These are phyloP conservation scores for Mariannaea elegans DNA, from an alignment of 2,329 filamentous ascomycete genomes.

Conservation along the genomic window DNA sequence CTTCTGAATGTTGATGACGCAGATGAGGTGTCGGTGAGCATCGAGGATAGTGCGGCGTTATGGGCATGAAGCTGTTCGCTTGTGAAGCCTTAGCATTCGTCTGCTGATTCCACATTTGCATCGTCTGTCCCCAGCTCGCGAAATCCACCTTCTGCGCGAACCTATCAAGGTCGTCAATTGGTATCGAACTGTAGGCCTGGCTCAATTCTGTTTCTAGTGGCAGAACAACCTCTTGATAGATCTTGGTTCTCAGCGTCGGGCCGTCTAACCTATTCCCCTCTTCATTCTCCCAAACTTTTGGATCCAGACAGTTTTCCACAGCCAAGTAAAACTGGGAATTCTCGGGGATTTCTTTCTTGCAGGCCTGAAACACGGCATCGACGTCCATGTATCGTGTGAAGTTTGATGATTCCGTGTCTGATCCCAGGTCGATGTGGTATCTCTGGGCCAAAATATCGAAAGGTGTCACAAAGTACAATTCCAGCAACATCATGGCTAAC, in stretches of 20 bases:
- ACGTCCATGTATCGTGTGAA: conserved; percentile 2
- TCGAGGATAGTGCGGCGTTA: neutral
- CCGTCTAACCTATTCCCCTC: neutral
- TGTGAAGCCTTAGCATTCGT: neutral
- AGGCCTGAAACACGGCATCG: conserved; percentile 9
- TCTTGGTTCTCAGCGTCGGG: neutral
- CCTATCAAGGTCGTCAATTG: conserved; percentile 14
- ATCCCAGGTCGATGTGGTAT: neutral
- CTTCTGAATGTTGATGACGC: neutral
- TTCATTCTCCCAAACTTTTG: conserved; percentile 11
- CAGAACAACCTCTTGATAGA: conserved; percentile 16
- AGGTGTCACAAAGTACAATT: conserved; percentile 17
- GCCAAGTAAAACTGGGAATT: conserved; percentile 16
- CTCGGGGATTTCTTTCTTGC: conserved; percentile 15
- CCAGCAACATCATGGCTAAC: conserved; percentile 14
- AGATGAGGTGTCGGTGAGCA: neutral
- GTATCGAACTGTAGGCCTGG: conserved; percentile 14
- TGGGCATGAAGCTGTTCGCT: neutral
- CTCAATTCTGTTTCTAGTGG: conserved; percentile 10
- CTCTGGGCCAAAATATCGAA: conserved; percentile 9
- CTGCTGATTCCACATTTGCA: conserved; percentile 2
- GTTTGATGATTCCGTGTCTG: neutral
- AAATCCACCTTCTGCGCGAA: conserved; percentile 11
- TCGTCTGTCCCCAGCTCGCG: conserved; percentile 17
- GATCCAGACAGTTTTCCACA: conserved; percentile 15